Evolutionary conservation across 257 asterid genomes (phyloP), one percentile per base, ranked within the genome.

Genomic region (Oldenlandia corymbosa): DNA sequence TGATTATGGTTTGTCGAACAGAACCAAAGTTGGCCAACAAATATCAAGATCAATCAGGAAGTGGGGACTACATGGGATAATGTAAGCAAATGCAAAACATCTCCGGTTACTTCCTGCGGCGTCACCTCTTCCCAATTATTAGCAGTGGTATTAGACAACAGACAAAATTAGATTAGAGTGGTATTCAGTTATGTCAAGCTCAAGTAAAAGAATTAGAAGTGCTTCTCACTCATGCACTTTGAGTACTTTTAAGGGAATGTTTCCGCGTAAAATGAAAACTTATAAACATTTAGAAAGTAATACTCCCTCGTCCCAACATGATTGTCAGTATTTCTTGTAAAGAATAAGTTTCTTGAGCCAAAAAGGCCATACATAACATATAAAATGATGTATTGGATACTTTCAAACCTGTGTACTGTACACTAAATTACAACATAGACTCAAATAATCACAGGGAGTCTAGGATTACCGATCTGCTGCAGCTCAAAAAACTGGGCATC

Each of bases 401-500:
- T 16, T 42, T 10, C 9, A 26, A 53, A 11, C 12, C 0, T 13
- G 27, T 3, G 43, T 27, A 54, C 20, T 5, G 7, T 34, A 47
- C 50, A 46, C 18, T 45, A 27, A 39, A 27, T 26, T 48, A 58
- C 72, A 68, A 48, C 39, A 36, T 47, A 41, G n/a, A 30, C 16
- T 1, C 18, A 14, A 14, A 36, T 24, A 50, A 65, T 39, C 50
- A 37, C 52, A n/a, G 27, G 27, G 10, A 30, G 52, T 16, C 46
- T 58, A 17, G 42, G 47, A 30, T 39, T 31, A 20, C 34, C 31
- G 24, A 7, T n/a, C 5, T 34, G 17, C 31, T 0, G 10, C 18
- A 13, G 23, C n/a, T 68, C 77, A 84, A 68, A 73, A 73, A 60
- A 84, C 32, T 7, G 92, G 94, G 74, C 96, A 91, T 14, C 98